A percentile compares a stretch with the other conserved stretches of the same genome.
Conservation (phyloP, 2,329 filamentous ascomycete species). For the Aureobasidium musti region DNA sequence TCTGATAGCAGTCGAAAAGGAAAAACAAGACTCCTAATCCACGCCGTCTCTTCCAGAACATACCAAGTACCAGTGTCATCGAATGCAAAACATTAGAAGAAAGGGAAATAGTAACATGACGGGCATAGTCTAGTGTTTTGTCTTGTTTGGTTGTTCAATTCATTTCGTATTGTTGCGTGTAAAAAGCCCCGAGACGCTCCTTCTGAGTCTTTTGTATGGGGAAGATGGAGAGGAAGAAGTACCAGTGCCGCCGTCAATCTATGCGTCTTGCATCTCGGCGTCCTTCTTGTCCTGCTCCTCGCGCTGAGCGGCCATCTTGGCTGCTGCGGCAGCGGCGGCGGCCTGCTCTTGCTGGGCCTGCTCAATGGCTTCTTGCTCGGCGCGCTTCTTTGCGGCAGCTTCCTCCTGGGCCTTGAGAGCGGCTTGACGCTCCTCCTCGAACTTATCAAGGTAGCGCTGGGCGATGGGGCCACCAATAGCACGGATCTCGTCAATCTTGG, state of each 20-base stretch:
- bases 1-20: neutral
- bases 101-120: no score
- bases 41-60: neutral
- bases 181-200: neutral
- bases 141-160: neutral
- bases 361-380: conserved; percentile 71
- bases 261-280: conserved; percentile 43
- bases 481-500: conserved; percentile 95
- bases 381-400: conserved; percentile 61
- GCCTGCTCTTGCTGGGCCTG: conserved; percentile 70
- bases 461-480: conserved; percentile 86
- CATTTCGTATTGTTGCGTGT: neutral
- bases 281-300: conserved; percentile 63
- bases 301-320: conserved; percentile 48
- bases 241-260: neutral
- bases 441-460: conserved; percentile 93
- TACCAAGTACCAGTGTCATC: neutral
- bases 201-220: neutral
- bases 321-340: conserved; percentile 52
- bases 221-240: no score
- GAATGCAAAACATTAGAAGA: neutral
- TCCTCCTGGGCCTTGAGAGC: conserved; percentile 67
- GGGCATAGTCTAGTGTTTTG: conserved; percentile 5
- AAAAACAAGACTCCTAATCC: neutral
- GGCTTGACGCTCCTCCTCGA: conserved; percentile 80